Base-by-base conservation (phyloP, 1,284 basidiomycete genomes). In the Phellopilus nigrolimitatus region DNA sequence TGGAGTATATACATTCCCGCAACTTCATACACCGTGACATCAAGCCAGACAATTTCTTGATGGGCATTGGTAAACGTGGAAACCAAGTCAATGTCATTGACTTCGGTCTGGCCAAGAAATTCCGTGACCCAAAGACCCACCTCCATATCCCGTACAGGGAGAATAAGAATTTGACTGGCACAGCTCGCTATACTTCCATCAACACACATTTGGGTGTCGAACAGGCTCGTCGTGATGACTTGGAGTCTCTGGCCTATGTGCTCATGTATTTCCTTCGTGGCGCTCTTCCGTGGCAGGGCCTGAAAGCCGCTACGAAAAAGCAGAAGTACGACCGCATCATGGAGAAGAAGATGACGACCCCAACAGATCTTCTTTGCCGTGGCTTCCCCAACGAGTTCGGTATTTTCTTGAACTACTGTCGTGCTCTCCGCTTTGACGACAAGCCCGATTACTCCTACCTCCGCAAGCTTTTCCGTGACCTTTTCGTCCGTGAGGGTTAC, bases 21-120 rank as follows among this genome's bases (percentile, higher is more conserved):
- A 99, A 99, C 77, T 99, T 99, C 70, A 98, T 99, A 60, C 97
- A 99, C 70, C 93, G 95, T 60, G 97, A 99, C 67, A 95, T 99
- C 81, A 99, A 99, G 73, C 97, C 97, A 44, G 95, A 99, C 79
- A 99, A 99, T 75, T 98, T 99, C 78, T 74, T 99, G 64, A 98
- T 99, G 94, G 97, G 97, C 38, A 98, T 99, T 58, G 97, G 95
- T 61, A 99, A 97, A 76, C 93, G 95, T 59, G 95, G 95, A 59
- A 99, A 97, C 72, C 97, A 99, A 73, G 95, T 99, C 72, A 98
- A 98, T 65, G 90, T 98, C 62, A 99, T 99, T 67, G 97, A 99
- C 70, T 99, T 99, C 60, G 97, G 97, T 76, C 80, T 99, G 48
- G 95, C 97, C 39, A 99, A 99, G 80, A 98, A 98, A 76, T 99